phyloP scores from a whole-genome alignment of 2,329 filamentous ascomycete genomes.

The Fusarium buxicola region DNA sequence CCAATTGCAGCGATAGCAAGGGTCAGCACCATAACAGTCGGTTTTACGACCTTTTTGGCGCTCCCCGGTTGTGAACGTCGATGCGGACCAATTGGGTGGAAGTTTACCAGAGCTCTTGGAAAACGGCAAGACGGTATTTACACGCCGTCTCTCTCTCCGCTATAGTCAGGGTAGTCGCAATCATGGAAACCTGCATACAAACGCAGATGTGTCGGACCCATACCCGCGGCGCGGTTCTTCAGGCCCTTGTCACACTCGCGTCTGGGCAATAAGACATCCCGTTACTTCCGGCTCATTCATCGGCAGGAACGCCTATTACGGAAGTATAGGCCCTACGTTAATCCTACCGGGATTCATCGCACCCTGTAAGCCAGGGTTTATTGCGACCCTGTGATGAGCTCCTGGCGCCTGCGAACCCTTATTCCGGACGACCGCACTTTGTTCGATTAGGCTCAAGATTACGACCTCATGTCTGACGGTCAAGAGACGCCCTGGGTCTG shows the following conservation, averaged over 20 bases:
- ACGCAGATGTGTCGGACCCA: slow-evolving; percentile 22
- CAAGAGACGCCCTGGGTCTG: neutral
- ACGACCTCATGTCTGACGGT: slow-evolving; percentile 1
- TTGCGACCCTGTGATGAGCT: slow-evolving; percentile 29
- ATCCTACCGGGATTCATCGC: slow-evolving; percentile 19
- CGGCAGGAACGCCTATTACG: slow-evolving; percentile 22
- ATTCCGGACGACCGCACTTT: slow-evolving; percentile 28
- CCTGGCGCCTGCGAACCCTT: slow-evolving; percentile 24
- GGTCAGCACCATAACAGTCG: neutral
- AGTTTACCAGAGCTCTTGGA: slow-evolving; percentile 15
- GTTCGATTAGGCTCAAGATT: slow-evolving; percentile 21
- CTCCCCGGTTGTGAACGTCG: slow-evolving; percentile 1
- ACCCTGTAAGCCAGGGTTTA: slow-evolving; percentile 23
- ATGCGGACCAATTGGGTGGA: slow-evolving; percentile 31
- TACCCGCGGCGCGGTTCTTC: slow-evolving; percentile 24
- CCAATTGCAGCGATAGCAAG: neutral
- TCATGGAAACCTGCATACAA: slow-evolving; percentile 20
- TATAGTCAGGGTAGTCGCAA: slow-evolving; percentile 28
- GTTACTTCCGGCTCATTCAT: slow-evolving; percentile 6
- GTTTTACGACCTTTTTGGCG: neutral
- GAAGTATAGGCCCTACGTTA: slow-evolving; percentile 31
- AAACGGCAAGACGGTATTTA: slow-evolving; percentile 3
- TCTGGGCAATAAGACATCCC: slow-evolving; percentile 1
- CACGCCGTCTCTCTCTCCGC: neutral
- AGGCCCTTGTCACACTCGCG: slow-evolving; percentile 18